A percentile compares a stretch with the other conserved stretches of the same genome.
phyloP scores from a whole-genome alignment of 352 stramenopile genomes.

The Globisporangium megalacanthum region DNA sequence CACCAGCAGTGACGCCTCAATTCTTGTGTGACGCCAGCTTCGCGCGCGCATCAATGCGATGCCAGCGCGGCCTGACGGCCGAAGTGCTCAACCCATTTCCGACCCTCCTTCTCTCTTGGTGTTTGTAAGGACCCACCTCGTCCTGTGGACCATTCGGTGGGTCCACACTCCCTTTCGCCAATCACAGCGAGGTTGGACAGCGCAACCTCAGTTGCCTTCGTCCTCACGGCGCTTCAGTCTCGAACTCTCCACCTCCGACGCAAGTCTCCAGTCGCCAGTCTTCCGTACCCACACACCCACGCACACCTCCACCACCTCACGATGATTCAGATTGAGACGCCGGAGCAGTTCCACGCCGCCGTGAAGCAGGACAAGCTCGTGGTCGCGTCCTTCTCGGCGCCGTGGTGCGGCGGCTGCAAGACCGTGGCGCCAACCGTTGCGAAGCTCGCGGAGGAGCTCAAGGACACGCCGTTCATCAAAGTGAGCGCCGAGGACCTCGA shows the following conservation, averaged over 20 bases:
- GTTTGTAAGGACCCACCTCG: slow-evolving; percentile 2
- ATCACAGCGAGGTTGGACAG: background rate
- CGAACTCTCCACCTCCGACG: slow-evolving; percentile 3
- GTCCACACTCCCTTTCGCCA: background rate
- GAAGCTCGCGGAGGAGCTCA: slow-evolving; percentile 47
- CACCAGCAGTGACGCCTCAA: no score
- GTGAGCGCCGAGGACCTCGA: slow-evolving; percentile 59
- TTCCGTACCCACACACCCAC: background rate
- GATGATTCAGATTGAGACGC: slow-evolving; percentile 31
- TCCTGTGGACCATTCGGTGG: background rate
- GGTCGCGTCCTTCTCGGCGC: slow-evolving; percentile 53
- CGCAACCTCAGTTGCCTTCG: background rate
- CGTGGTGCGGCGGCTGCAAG: slow-evolving; percentile 66
- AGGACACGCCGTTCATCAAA: slow-evolving; percentile 45
- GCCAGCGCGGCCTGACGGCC: no score
- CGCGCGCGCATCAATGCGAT: no score
- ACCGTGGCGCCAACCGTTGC: slow-evolving; percentile 45
- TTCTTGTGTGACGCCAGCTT: no score
- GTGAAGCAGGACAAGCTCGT: slow-evolving; percentile 32
- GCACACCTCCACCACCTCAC: slow-evolving; percentile 4
- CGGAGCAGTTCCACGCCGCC: slow-evolving; percentile 35
- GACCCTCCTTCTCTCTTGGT: background rate
- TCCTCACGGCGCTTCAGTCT: slow-evolving; percentile 8
- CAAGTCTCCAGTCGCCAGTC: slow-evolving; percentile 6
- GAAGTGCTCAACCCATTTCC: background rate